Base-by-base conservation (phyloP, 2,329 filamentous ascomycete species). In the Ophiostoma sp. region DNA sequence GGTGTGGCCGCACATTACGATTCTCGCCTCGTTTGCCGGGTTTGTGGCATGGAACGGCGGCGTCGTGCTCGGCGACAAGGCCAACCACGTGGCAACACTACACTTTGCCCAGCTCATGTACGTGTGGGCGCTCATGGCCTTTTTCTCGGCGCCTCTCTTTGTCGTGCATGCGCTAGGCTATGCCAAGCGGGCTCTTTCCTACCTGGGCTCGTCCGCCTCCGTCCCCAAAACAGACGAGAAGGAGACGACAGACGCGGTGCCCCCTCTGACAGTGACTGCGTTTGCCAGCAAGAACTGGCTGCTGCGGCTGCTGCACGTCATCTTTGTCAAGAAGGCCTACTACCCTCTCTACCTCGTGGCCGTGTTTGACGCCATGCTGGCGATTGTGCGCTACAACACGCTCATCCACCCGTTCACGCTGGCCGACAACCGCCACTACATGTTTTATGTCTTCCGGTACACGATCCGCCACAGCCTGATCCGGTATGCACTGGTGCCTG, bases 381-480 rank as follows among this genome's bases (percentile, higher is more conserved):
- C 77, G 15, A 78, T 88, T 27, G 88, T 97, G 33, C 86, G 87
- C 73, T 90, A 86, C 83, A 98, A 97, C 83, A 99, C 95, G 44
- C 90, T 97, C 73, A 87, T 98, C 62, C 95, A 99, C 77, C 94
- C 95, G 0, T 99, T 98, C 78, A 97, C 94, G 0, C 85, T 98
- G 0, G 95, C 95, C 44, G 95, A 99, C 79, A 99, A 99, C 79
- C 85, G 95, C 2, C 95, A 99, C 79, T 99, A 97, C 81, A 90
- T 96, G 78, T 99, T 99, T 79, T 99, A 99, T 80, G 83, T 96
- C 72, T 99, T 99, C 82, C 89, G 93, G 1, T 88, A 93, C 76
- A 89, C 90, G 6, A 89, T 98, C 52, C 85, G 90, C 2, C 84
- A 84, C 6, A 86, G 91, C 60, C 81, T 83, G 1, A 79, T 92